Conservation (phyloP, 2,329 filamentous ascomycete genomes). For the Colletotrichum sp. region DNA sequence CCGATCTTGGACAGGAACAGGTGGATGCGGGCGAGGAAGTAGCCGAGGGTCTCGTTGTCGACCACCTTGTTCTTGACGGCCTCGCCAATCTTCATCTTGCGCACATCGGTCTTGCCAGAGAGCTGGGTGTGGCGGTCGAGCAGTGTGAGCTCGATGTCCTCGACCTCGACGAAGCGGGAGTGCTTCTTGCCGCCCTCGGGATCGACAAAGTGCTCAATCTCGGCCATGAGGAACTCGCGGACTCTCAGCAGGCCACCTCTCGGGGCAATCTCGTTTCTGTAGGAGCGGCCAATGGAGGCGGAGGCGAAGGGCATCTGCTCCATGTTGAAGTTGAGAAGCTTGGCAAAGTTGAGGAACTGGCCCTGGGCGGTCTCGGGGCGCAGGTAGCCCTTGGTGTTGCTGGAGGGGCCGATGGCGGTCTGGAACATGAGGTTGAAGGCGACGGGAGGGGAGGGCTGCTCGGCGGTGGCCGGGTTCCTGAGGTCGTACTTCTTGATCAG, state of each 20-base stretch:
- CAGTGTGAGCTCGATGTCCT: conserved; percentile 81
- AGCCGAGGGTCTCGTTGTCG: conserved; percentile 97
- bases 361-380: conserved; percentile 97
- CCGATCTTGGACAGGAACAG: conserved; percentile 90
- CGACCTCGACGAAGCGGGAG: conserved; percentile 82
- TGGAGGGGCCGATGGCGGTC: conserved; percentile 91
- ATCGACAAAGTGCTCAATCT: conserved; percentile 98
- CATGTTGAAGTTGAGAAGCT: conserved; percentile 96
- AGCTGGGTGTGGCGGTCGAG: conserved; percentile 87
- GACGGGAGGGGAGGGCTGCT: conserved; percentile 79
- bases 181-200: conserved; percentile 96
- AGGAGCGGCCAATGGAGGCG: conserved; percentile 96
- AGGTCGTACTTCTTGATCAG: conserved; percentile 93
- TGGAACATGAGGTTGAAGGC: conserved; percentile 99
- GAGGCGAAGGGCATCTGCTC: conserved; percentile 96
- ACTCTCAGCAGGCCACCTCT: conserved; percentile 90
- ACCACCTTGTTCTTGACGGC: conserved; percentile 84
- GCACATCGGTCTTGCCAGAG: conserved; percentile 78
- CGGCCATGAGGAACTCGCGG: conserved; percentile 97
- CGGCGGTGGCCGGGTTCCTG: conserved; percentile 82
- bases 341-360: conserved; percentile 96
- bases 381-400: conserved; percentile 83
- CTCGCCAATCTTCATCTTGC: conserved; percentile 79
- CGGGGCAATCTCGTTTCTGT: conserved; percentile 97
- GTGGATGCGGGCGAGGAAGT: conserved; percentile 94